phyloP scores from a whole-genome alignment of 331 rosid genomes.

The Spiraea crenata region DNA sequence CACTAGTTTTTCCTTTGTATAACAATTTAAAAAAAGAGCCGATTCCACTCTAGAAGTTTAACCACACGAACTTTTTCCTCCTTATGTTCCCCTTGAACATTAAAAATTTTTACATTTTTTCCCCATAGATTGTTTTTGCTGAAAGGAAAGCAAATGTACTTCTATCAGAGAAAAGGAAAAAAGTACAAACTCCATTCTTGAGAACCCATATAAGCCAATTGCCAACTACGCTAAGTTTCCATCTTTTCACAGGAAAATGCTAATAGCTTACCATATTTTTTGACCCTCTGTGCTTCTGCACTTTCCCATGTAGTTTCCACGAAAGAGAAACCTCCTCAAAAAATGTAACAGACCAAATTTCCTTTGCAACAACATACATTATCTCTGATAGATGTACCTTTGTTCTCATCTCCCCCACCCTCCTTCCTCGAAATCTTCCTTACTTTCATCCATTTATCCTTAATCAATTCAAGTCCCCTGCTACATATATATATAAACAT shows the following conservation, averaged over 20 bases:
- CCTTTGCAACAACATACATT: slow-evolving; percentile 1
- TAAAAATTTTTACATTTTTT: too few relatives aligned
- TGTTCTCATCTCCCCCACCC: slow-evolving; percentile 33
- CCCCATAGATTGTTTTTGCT: too few relatives aligned
- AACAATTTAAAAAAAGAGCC: too few relatives aligned
- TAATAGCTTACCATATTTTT: slow-evolving; percentile 1
- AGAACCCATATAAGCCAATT: background rate
- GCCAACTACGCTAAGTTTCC: background rate
- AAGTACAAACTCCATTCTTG: too few relatives aligned
- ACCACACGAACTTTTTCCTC: too few relatives aligned
- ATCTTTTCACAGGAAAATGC: slow-evolving; percentile 22
- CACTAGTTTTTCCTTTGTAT: too few relatives aligned
- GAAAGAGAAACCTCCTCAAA: slow-evolving; percentile 38
- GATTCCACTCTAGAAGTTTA: too few relatives aligned
- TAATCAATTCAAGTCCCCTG: background rate
- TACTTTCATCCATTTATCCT: background rate
- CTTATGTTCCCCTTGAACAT: too few relatives aligned
- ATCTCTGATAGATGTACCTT: slow-evolving; percentile 22
- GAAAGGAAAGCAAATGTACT: too few relatives aligned
- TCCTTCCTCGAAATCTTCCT: slow-evolving; percentile 32
- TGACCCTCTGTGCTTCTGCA: slow-evolving; percentile 15
- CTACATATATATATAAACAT: background rate
- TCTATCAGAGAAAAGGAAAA: too few relatives aligned
- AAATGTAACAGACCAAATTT: slow-evolving; percentile 19
- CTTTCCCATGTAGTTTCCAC: slow-evolving; percentile 66